Evolutionary conservation across 2,329 filamentous ascomycete genomes (phyloP), one percentile per base, ranked within the genome.

Genomic region (Aspergillus latus): DNA sequence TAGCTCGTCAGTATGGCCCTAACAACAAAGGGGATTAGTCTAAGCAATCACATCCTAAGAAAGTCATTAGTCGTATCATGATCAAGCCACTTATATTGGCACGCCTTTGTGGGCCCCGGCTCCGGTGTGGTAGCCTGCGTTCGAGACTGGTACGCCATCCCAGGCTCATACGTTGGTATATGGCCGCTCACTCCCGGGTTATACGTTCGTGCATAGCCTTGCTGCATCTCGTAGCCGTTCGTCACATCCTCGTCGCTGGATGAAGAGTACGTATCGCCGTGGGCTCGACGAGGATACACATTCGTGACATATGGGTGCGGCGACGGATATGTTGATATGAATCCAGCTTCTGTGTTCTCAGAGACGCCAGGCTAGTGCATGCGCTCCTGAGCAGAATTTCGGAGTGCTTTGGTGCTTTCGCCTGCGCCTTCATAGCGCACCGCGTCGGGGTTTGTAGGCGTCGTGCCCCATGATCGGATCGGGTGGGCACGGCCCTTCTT

Each of bases 401-500:
- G 71, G 6, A 74, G 66, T n/a, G 70, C 65, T 13, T 65, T 49
- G 5, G 57, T 64, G 50, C 64, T 69, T 21, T 21, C 21, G 28
- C 66, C 62, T 7, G 47, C 56, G 4, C 52, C 34, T 4, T 42
- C 44, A 5, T 43, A 4, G 66, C 64, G 21, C n/a, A 13, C 10
- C 5, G 66, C 64, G 21, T 21, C 4, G 3, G 78, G 77, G 40
- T 76, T 75, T 13, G 70, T 74, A n/a, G 78, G 77, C 39, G 76
- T 75, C 9, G 70, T 75, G 15, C 80, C 82, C 82, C 82, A 85
- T 29, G 75, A 77, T 21, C 82, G 77, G 61, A 84, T 84, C 1
- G 82, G 80, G 64, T 84, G 82, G 26, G 83, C 83, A 8, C 82
- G 78, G 8, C 83, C 83, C 65, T 85, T 85, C 59, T 76, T 77